Evolutionary conservation across 352 stramenopile genomes (phyloP).

Genomic region (Globisporangium carolinianum): DNA sequence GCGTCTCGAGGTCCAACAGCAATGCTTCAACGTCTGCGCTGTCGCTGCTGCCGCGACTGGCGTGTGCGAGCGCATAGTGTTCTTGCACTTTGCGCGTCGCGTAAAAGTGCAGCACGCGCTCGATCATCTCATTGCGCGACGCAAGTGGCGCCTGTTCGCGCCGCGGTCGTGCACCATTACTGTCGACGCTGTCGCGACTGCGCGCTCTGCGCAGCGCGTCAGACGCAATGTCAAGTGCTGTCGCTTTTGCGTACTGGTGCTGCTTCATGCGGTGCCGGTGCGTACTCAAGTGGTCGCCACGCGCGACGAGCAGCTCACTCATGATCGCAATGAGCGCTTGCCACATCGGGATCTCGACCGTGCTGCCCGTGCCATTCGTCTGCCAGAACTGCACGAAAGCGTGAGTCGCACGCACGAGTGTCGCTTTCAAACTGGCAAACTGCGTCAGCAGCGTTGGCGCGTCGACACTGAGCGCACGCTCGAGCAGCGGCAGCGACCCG

Average conservation of each 20-base stretch:
- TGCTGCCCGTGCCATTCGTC: slow-evolving; percentile 26
- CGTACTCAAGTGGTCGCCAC: slow-evolving; percentile 35
- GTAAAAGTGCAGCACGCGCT: slow-evolving; percentile 59
- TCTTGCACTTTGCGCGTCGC: slow-evolving; percentile 48
- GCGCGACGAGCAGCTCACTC: slow-evolving; percentile 44
- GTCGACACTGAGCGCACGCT: slow-evolving; percentile 22
- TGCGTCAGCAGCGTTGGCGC: slow-evolving; percentile 19
- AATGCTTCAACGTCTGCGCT: slow-evolving; percentile 34
- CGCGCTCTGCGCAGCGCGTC: slow-evolving; percentile 25
- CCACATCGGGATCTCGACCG: slow-evolving; percentile 57
- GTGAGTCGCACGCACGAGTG: slow-evolving; percentile 32
- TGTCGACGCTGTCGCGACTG: slow-evolving; percentile 4
- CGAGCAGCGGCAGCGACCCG: slow-evolving; percentile 34
- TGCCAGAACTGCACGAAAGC: slow-evolving; percentile 47
- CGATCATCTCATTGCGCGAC: slow-evolving; percentile 65
- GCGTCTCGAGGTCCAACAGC: slow-evolving; percentile 33
- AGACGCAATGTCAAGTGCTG: slow-evolving; percentile 43
- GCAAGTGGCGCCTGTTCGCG: slow-evolving; percentile 25
- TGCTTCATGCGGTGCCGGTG: slow-evolving; percentile 41
- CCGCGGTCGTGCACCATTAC: neutral
- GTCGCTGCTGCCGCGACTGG: slow-evolving; percentile 18
- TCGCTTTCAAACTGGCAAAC: slow-evolving; percentile 33
- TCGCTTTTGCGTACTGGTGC: slow-evolving; percentile 44
- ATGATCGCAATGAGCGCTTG: slow-evolving; percentile 35
- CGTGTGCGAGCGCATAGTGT: slow-evolving; percentile 50